Conservation (phyloP, 345 rosid species). For the Microthlaspi erraticum region DNA sequence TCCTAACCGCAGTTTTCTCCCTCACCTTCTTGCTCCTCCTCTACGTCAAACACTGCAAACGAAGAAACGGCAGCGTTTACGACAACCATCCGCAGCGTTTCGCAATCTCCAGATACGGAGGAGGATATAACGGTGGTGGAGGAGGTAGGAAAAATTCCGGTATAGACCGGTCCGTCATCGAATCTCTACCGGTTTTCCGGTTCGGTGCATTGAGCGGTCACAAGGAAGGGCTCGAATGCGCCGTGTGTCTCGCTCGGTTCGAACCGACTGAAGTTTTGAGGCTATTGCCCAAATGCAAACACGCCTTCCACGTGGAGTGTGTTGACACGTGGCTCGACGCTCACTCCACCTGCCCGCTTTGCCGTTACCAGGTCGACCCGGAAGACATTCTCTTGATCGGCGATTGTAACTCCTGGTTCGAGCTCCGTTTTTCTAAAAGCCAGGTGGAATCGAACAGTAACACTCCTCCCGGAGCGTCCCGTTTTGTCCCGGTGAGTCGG, state of each 20-base stretch:
- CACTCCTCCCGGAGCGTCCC: constrained; percentile 6
- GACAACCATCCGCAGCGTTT: constrained; percentile 37
- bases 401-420: constrained; percentile 43
- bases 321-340: constrained; percentile 97
- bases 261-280: constrained; percentile 64
- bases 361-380: constrained; percentile 88
- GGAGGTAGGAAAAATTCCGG: constrained; percentile 70
- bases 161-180: constrained; percentile 70
- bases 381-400: constrained; percentile 75
- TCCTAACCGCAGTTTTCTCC: constrained; percentile 72
- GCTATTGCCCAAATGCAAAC: constrained; percentile 84
- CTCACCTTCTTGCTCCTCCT: constrained; percentile 78
- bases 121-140: constrained; percentile 6
- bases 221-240: constrained; percentile 84
- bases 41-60: constrained; percentile 81
- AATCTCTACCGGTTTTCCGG: constrained; percentile 81
- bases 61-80: constrained; percentile 37
- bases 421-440: constrained; percentile 31
- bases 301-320: constrained; percentile 93
- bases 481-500: constrained; percentile 41
- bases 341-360: constrained; percentile 93
- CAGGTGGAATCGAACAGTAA: constrained; percentile 24
- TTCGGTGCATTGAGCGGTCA: constrained; percentile 74
- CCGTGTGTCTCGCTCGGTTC: constrained; percentile 74
- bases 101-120: constrained; percentile 12